These are phyloP conservation scores for Apophysomyces sp. DNA, from an alignment of 371 early-diverging fungal species.

Conservation along the genomic window DNA sequence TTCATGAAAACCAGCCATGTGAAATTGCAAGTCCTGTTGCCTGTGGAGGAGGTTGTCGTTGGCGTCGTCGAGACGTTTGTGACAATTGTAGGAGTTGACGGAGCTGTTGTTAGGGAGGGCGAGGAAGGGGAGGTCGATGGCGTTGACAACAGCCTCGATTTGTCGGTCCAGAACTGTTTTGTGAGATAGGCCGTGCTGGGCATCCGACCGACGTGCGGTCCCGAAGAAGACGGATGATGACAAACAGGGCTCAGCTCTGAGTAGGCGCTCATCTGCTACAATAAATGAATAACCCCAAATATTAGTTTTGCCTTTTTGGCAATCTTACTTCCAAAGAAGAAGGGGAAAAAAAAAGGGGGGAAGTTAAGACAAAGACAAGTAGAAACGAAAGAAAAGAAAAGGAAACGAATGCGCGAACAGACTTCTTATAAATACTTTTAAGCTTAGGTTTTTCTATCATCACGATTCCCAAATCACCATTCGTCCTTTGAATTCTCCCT, in stretches of 20 bases:
- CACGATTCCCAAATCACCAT: not conserved
- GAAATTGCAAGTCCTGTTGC: constrained; percentile 9
- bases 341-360: not conserved
- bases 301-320: not conserved
- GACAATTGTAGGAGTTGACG: constrained; percentile 1
- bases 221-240: not conserved
- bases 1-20: constrained; percentile 39
- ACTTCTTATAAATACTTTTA: not conserved
- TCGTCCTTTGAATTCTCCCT: not conserved
- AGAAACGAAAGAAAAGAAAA: no score
- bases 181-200: not conserved
- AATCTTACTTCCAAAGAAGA: not conserved
- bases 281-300: not conserved
- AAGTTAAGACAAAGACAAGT: no score
- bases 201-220: not conserved
- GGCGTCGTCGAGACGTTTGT: not conserved
- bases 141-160: constrained; percentile 3
- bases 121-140: not conserved
- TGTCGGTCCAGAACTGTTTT: not conserved
- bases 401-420: no score
- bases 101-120: not conserved
- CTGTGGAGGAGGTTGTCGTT: not conserved
- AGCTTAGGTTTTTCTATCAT: not conserved
- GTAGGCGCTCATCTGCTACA: constrained; percentile 11
- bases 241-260: constrained; percentile 13